Evolutionary conservation across 73 alveolate species (phyloP).

Genomic region (Paramecium sexaurelia): DNA sequence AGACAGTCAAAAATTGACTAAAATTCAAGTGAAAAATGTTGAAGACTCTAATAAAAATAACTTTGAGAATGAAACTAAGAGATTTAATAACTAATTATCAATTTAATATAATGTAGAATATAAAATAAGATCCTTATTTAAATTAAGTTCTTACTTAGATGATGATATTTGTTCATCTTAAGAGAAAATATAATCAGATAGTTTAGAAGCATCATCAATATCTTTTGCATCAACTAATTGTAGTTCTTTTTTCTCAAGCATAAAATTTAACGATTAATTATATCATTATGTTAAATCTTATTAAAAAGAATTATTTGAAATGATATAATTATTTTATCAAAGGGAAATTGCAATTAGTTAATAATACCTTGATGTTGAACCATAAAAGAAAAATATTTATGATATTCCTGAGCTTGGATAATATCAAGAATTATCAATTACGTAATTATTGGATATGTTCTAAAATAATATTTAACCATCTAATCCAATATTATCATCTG

Average conservation of each 20-base stretch:
- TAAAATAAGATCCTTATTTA: not conserved
- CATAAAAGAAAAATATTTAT: not conserved
- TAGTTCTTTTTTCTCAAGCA: not conserved
- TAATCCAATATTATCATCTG: not conserved
- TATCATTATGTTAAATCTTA: not conserved
- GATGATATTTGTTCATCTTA: not conserved
- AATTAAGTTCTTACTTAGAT: not conserved
- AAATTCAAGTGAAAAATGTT: not conserved
- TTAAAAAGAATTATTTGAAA: not conserved
- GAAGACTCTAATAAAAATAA: not conserved
- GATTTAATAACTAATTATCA: not conserved
- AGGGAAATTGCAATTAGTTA: not conserved
- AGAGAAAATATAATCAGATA: not conserved
- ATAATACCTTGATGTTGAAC: not conserved
- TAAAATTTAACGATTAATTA: not conserved
- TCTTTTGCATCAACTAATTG: slow-evolving; percentile 4
- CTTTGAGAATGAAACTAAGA: not conserved
- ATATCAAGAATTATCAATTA: not conserved
- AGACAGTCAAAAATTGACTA: not conserved
- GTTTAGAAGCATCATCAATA: not conserved
- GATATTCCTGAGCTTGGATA: not conserved
- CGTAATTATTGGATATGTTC: not conserved
- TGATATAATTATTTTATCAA: not conserved
- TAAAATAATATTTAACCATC: not conserved
- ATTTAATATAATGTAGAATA: not conserved